Conservation (phyloP, 2,329 filamentous ascomycete species). For the Exophiala bonariae region DNA sequence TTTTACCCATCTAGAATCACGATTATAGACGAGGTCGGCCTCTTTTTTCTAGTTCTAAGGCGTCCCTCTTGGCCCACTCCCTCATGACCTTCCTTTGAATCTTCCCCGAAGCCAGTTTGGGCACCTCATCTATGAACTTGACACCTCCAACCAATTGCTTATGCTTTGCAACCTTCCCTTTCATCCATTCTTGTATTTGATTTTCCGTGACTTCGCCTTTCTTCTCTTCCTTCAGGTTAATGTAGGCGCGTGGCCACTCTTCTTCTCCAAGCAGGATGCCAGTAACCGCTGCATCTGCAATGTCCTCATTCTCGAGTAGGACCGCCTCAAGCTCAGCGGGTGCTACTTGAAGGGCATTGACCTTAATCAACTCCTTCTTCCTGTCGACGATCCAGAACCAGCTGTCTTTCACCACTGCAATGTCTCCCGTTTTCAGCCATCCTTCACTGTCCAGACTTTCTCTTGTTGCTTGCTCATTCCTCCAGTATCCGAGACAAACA, state of each 20-base stretch:
- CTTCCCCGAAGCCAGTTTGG: conserved; percentile 59
- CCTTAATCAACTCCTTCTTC: conserved; percentile 59
- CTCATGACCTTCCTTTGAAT: conserved; percentile 58
- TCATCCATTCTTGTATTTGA: conserved; percentile 39
- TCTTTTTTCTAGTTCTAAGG: conserved; percentile 61
- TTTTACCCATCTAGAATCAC: neutral
- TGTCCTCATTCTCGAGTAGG: conserved; percentile 43
- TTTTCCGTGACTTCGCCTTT: conserved; percentile 49
- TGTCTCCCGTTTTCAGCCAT: conserved; percentile 84
- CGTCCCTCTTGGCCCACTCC: conserved; percentile 53
- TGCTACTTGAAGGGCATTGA: conserved; percentile 57
- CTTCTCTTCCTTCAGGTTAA: conserved; percentile 51
- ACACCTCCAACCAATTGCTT: conserved; percentile 55
- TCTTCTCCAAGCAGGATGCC: conserved; percentile 41
- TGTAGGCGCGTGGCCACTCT: conserved; percentile 40
- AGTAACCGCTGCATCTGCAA: conserved; percentile 48
- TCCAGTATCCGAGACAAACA: conserved; percentile 40
- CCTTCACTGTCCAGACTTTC: conserved; percentile 61
- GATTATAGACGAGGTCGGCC: conserved; percentile 59
- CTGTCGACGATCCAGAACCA: conserved; percentile 84
- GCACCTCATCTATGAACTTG: conserved; percentile 57
- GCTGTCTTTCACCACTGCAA: conserved; percentile 71
- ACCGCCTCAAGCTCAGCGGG: conserved; percentile 49
- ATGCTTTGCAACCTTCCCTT: conserved; percentile 51
- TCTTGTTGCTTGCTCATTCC: conserved; percentile 35